These are phyloP conservation scores for Linaria vulgaris DNA, from an alignment of 257 asterid species.

Conservation along the genomic window DNA sequence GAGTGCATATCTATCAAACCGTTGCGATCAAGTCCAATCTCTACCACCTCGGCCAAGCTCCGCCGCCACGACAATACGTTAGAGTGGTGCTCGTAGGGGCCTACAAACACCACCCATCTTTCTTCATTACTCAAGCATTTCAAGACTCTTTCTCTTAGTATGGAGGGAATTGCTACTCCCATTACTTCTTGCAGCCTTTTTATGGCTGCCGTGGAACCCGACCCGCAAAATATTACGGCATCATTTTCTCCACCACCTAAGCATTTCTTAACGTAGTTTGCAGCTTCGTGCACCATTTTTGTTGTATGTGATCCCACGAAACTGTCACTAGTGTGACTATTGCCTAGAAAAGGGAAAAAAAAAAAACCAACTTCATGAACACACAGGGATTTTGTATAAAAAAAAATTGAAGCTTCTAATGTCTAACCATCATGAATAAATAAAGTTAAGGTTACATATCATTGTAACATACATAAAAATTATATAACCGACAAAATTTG, in stretches of 20 bases:
- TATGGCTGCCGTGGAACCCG: slow-evolving; percentile 71
- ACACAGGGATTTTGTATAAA: too few relatives aligned
- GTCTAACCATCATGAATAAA: too few relatives aligned
- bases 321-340: slow-evolving; percentile 66
- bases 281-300: slow-evolving; percentile 46
- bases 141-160: slow-evolving; percentile 42
- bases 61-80: slow-evolving; percentile 75
- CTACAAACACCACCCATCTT: slow-evolving; percentile 66
- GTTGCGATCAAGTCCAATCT: slow-evolving; percentile 50
- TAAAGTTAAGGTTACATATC: too few relatives aligned
- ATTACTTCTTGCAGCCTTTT: slow-evolving; percentile 73
- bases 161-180: slow-evolving; percentile 56
- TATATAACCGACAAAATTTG: too few relatives aligned
- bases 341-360: slow-evolving; percentile 37
- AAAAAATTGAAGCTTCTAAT: too few relatives aligned
- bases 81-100: slow-evolving; percentile 82
- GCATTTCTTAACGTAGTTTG: slow-evolving; percentile 55
- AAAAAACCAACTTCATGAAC: too few relatives aligned
- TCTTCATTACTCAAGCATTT: slow-evolving; percentile 36
- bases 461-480: too few relatives aligned
- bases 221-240: slow-evolving; percentile 55
- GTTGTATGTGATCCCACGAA: slow-evolving; percentile 55
- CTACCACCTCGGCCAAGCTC: slow-evolving; percentile 75
- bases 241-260: slow-evolving; percentile 57
- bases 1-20: slow-evolving; percentile 56